phyloP scores from a whole-genome alignment of 352 stramenopile species.

The Pseudoperonospora humuli region DNA sequence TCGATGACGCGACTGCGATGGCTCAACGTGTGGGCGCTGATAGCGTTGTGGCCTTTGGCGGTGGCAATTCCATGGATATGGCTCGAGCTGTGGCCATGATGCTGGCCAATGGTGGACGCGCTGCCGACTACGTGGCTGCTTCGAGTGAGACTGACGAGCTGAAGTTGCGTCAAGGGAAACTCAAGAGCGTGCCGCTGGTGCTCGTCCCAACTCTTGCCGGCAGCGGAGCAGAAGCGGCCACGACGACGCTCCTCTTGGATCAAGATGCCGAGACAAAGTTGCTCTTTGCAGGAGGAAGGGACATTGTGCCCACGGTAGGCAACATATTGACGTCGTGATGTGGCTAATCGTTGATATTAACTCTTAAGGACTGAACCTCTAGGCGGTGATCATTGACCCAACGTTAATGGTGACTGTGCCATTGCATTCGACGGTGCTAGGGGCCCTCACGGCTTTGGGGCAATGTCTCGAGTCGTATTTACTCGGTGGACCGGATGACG shows the following conservation, averaged over 20 bases:
- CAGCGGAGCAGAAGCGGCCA: constrained; percentile 46
- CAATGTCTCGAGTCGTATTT: constrained; percentile 76
- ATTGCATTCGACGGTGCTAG: constrained; percentile 42
- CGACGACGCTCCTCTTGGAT: constrained; percentile 45
- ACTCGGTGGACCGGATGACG: constrained; percentile 34
- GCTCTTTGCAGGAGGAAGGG: constrained; percentile 25
- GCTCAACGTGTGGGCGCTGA: constrained; percentile 56
- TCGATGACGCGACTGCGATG: constrained; percentile 46
- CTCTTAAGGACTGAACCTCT: too few species aligned
- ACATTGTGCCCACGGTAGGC: constrained; percentile 41
- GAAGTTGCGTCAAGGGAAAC: constrained; percentile 15
- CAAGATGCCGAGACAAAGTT: constrained; percentile 57
- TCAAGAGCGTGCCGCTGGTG: constrained; percentile 30
- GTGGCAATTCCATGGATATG: constrained; percentile 56
- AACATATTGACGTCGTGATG: neutral
- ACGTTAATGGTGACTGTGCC: constrained; percentile 58
- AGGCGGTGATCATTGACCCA: constrained; percentile 63
- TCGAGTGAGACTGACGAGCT: constrained; percentile 2
- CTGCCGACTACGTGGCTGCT: constrained; percentile 22
- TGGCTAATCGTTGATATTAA: constrained; percentile 3
- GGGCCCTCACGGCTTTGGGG: constrained; percentile 49
- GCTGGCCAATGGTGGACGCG: constrained; percentile 35
- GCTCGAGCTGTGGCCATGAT: constrained; percentile 47
- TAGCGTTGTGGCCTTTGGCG: constrained; percentile 61
- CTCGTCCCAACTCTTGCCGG: constrained; percentile 58